These are phyloP conservation scores for Setaria viridis DNA, from an alignment of 202 grass and related monocot genomes.

Conservation along the genomic window DNA sequence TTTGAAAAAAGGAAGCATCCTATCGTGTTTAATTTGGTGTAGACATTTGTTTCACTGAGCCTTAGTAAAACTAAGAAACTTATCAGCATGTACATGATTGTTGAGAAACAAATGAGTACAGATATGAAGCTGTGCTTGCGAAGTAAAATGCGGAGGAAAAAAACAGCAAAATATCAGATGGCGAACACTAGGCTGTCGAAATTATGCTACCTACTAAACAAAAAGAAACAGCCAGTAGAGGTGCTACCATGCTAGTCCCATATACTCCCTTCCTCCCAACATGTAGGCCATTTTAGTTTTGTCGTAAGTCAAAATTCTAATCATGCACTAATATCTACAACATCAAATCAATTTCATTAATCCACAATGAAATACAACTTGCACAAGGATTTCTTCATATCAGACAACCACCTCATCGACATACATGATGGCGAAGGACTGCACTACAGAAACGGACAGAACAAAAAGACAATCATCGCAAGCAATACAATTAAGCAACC, in stretches of 20 bases:
- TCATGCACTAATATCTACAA: too few relatives aligned
- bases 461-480: not conserved
- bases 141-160: not conserved
- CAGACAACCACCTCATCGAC: not conserved
- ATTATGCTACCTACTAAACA: not conserved
- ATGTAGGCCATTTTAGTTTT: not conserved
- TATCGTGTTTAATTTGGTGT: not conserved
- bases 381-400: not conserved
- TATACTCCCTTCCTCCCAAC: too few relatives aligned
- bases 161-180: not conserved
- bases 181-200: not conserved
- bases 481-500: not conserved
- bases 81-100: not conserved
- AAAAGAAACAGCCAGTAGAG: not conserved
- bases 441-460: not conserved
- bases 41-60: not conserved
- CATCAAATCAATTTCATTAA: too few relatives aligned
- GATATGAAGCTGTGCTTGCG: not conserved
- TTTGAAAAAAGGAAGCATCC: not conserved
- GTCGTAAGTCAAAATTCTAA: too few relatives aligned
- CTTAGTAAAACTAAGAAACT: not conserved
- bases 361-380: not conserved
- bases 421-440: not conserved
- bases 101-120: not conserved
- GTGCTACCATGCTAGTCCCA: not conserved